Conservation (phyloP, 2,329 filamentous ascomycete genomes). For the Tolypocladium tropicale region DNA sequence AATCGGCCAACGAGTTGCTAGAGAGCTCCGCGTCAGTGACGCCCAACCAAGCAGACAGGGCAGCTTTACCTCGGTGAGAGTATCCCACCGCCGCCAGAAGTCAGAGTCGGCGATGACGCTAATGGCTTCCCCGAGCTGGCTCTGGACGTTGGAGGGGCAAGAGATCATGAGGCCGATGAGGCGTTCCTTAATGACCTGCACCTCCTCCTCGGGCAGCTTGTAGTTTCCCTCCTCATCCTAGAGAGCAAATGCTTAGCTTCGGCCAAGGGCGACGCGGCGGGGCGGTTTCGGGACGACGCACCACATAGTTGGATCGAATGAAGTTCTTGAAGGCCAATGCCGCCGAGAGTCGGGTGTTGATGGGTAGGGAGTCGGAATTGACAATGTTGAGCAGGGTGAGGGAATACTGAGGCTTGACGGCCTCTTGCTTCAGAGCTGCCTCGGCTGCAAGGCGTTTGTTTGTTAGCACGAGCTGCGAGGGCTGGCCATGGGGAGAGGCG, state of each 20-base stretch:
- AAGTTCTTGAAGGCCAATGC: slow-evolving; percentile 98
- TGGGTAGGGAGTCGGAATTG: slow-evolving; percentile 59
- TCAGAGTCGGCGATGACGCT: slow-evolving; percentile 97
- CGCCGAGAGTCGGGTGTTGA: slow-evolving; percentile 74
- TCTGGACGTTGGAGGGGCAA: slow-evolving; percentile 77
- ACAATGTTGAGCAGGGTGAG: slow-evolving; percentile 84
- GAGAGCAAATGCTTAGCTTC: slow-evolving; percentile 6
- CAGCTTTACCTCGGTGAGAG: slow-evolving; percentile 64
- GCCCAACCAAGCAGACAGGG: background rate
- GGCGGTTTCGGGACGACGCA: slow-evolving; percentile 27
- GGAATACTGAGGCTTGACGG: slow-evolving; percentile 79
- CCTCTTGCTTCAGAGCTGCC: slow-evolving; percentile 64
- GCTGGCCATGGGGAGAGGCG: slow-evolving; percentile 10
- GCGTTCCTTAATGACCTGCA: slow-evolving; percentile 84
- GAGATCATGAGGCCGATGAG: slow-evolving; percentile 95
- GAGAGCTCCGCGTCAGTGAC: slow-evolving; percentile 4
- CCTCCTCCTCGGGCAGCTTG: slow-evolving; percentile 74
- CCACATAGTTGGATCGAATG: slow-evolving; percentile 85
- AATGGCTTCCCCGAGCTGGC: slow-evolving; percentile 91
- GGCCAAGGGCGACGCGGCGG: background rate
- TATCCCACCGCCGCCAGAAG: slow-evolving; percentile 94
- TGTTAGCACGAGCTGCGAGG: slow-evolving; percentile 25
- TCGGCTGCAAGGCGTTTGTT: slow-evolving; percentile 54
- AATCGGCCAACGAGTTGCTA: slow-evolving; percentile 83
- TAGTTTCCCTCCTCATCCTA: slow-evolving; percentile 89